Conservation (phyloP, 2,329 filamentous ascomycete species). For the Capronia coronata region DNA sequence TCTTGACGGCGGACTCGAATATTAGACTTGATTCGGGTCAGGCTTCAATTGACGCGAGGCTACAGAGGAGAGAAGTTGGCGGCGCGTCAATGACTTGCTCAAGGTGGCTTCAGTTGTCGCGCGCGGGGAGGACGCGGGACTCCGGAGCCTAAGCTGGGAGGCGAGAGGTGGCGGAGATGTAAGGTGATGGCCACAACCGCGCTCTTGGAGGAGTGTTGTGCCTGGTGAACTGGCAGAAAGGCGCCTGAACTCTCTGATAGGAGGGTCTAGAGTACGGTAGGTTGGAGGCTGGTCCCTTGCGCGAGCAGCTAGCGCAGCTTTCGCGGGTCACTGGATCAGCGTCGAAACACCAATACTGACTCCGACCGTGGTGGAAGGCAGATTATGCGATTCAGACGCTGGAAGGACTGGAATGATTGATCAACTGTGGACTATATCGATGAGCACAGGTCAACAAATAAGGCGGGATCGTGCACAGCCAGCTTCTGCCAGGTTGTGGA, state of each 20-base stretch:
- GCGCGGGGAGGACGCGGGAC: conserved; percentile 15
- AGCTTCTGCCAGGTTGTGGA: conserved; percentile 10
- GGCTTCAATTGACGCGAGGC: conserved; percentile 15
- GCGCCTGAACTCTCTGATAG: conserved; percentile 35
- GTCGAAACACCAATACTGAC: conserved; percentile 25
- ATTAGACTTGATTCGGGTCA: conserved; percentile 9
- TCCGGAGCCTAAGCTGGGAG: conserved; percentile 18
- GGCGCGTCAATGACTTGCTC: conserved; percentile 12
- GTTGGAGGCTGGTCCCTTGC: conserved; percentile 37
- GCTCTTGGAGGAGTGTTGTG: conserved; percentile 18
- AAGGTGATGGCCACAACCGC: conserved; percentile 17
- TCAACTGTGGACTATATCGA: conserved; percentile 22
- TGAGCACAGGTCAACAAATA: conserved; percentile 22
- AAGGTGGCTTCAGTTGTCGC: conserved; percentile 20
- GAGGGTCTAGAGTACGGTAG: conserved; percentile 34
- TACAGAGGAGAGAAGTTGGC: conserved; percentile 15
- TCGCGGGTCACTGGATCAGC: conserved; percentile 38
- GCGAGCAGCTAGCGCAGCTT: conserved; percentile 41
- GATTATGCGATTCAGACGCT: conserved; percentile 9
- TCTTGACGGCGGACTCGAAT: conserved; percentile 40
- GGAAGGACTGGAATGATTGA: conserved; percentile 13
- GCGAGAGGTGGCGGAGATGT: conserved; percentile 8
- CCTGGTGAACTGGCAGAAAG: conserved; percentile 17
- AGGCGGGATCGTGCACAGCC: conserved; percentile 22
- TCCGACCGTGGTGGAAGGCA: conserved; percentile 6